Base-by-base conservation (phyloP, 2,329 filamentous ascomycete genomes). In the Cercospora janseana region DNA sequence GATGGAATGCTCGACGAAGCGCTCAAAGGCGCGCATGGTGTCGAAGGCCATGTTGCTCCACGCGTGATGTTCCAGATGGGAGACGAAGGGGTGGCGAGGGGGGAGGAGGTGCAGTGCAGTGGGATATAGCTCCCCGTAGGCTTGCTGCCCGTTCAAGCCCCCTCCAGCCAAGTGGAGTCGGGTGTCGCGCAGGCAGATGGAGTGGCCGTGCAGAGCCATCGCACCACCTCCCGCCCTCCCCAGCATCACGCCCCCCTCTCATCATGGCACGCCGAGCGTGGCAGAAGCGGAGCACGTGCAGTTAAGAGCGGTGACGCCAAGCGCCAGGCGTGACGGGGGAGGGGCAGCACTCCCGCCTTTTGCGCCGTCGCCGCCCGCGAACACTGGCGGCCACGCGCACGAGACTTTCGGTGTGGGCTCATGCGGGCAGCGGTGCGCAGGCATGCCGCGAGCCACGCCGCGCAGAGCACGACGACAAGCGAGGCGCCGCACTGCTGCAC, bases 21-120 rank as follows among this genome's bases (percentile, higher is more conserved):
- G 52, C 34, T 57, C 42, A 42, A 55, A 57, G 26, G 54, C 57
- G 20, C 42, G 34, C 58, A 60, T 60, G 8, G 58, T 60, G 31
- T 58, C 56, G 52, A 57, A 60, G 31, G 51, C 56, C 56, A 60
- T 60, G 2, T 29, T 51, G 48, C n/a, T 7, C 12, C 20, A 24
- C 24, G 18, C 18, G 21, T 16, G 8, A 18, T 10, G 42, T 9
- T 26, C 12, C 21, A 12, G 20, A 38, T 13, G 23, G 41, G 41
- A n/a, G 20, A 27, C 18, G 15, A n/a, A 43, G n/a, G 18, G 47
- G 16, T 15, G 15, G 31, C 13, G 31, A 23, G 37, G 29, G 15
- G 7, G 31, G 32, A 13, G 28, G 43, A 46, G 27, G 29, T 46
- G 31, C 42, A 24, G 32, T 16, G 9, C 4, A 5, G 35, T 10